A percentile compares a stretch with the other conserved stretches of the same genome.
Evolutionary conservation across 2,329 filamentous ascomycete genomes (phyloP).

Genomic region (Cercospora janseana): DNA sequence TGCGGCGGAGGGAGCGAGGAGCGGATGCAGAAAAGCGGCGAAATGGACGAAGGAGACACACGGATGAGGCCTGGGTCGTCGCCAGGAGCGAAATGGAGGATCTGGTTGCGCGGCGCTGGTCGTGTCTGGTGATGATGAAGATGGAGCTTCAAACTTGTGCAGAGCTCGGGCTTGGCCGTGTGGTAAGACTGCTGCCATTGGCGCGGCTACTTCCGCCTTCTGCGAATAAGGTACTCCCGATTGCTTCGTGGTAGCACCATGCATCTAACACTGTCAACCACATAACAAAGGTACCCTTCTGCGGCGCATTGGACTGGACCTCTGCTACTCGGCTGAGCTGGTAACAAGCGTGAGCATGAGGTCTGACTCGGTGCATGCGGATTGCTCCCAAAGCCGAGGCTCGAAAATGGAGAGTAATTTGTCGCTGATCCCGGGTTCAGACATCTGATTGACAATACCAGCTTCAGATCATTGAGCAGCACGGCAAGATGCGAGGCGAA

Average conservation of each 20-base stretch:
- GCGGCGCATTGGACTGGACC: too few relatives aligned
- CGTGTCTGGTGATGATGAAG: conserved; percentile 4
- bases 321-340: too few relatives aligned
- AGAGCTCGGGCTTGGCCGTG: conserved; percentile 1
- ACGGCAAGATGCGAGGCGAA: too few relatives aligned
- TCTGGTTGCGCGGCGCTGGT: conserved; percentile 10
- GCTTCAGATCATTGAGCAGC: too few relatives aligned
- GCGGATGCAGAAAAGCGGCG: conserved; percentile 13
- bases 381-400: too few relatives aligned
- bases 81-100: conserved; percentile 1
- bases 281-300: neutral
- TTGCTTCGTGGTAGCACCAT: neutral
- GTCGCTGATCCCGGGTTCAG: too few relatives aligned
- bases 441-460: too few relatives aligned
- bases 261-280: neutral
- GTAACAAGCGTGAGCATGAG: too few relatives aligned
- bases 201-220: neutral
- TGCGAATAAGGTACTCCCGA: too few relatives aligned
- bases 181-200: neutral
- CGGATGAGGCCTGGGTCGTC: conserved; percentile 3
- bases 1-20: conserved; percentile 17
- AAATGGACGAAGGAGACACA: conserved; percentile 7
- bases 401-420: too few relatives aligned
- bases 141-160: conserved; percentile 10
- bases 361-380: too few relatives aligned